Evolutionary conservation across 495 filamentous ascomycete genomes (phyloP), one percentile per base, ranked within the genome.

Genomic region (Penicillium cataractarum): DNA sequence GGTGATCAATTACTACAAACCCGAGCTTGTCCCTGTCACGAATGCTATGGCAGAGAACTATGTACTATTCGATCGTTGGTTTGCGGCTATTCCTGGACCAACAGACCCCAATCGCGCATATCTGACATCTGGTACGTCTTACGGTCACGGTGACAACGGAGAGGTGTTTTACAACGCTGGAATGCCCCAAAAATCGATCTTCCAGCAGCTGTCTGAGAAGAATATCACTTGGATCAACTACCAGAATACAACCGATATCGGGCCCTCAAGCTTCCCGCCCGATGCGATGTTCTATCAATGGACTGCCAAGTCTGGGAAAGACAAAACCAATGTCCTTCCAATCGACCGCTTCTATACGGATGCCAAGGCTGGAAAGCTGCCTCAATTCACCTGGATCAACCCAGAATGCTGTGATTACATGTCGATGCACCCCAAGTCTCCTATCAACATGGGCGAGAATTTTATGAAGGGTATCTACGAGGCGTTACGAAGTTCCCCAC

Each of bases 381-480:
- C 81, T 1, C 66, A 73, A 26, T 78, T 85, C 57, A 79, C 74
- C 27, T 85, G 77, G 73, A 78, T 85, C 68, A 84, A 85, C 66
- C 81, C 82, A 3, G 78, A 80, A 39, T 84, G 81, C 73, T 84
- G 82, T 71, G 65, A 65, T 15, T 80, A 78, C 55, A 80, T 73
- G 57, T 82, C 80, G 31, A 78, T 82, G 71, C 81, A 83, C 67
- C 82, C 80, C 0, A 73, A 77, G 1, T 78, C 75, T 6, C 79
- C 77, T 4, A 78, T 81, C 54, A 77, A 77, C 32, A 73, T 78
- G 60, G 81, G 82, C 50, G 81, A 85, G 65, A 70, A 65, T 52
- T 80, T 82, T 53, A 70, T 85, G 64, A 84, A 84, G 70, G 65
- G 74, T 10, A 76, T 85, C 60, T 83, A 84, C 62, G 81, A 83